Evolutionary conservation across 441 rosid genomes (phyloP).

Genomic region (Arabidopsis lyrata): DNA sequence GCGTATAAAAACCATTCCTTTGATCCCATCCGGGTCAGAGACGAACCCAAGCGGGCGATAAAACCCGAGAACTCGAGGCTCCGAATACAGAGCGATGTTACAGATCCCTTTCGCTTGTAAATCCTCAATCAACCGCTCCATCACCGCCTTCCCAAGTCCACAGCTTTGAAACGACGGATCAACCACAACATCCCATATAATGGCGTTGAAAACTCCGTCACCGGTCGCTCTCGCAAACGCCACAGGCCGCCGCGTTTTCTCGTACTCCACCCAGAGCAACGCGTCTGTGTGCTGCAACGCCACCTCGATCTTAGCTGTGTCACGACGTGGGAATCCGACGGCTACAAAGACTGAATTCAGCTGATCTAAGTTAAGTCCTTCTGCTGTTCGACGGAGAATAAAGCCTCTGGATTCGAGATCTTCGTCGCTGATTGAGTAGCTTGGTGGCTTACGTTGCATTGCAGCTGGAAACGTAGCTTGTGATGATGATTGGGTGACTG

Average conservation of each 20-base stretch:
- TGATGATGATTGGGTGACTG: slow-evolving; percentile 38
- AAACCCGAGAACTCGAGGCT: slow-evolving; percentile 88
- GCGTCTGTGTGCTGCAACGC: slow-evolving; percentile 80
- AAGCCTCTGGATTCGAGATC: slow-evolving; percentile 76
- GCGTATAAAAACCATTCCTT: slow-evolving; percentile 86
- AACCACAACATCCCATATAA: slow-evolving; percentile 96
- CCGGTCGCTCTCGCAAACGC: slow-evolving; percentile 93
- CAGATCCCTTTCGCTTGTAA: slow-evolving; percentile 63
- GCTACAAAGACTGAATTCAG: slow-evolving; percentile 80
- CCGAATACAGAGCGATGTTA: slow-evolving; percentile 81
- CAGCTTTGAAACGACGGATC: slow-evolving; percentile 84
- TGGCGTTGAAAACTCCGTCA: slow-evolving; percentile 88
- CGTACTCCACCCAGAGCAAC: slow-evolving; percentile 71
- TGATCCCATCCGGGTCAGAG: slow-evolving; percentile 91
- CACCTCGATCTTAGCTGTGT: slow-evolving; percentile 66
- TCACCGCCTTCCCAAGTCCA: slow-evolving; percentile 84
- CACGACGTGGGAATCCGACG: slow-evolving; percentile 90
- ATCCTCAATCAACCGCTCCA: slow-evolving; percentile 78
- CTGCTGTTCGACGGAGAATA: slow-evolving; percentile 62
- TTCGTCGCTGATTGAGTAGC: slow-evolving; percentile 68
- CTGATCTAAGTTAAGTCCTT: slow-evolving; percentile 71
- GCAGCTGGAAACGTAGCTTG: slow-evolving; percentile 30
- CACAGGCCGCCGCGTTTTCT: slow-evolving; percentile 68
- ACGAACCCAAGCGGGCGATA: slow-evolving; percentile 91
- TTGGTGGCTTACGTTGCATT: slow-evolving; percentile 35